phyloP scores from a whole-genome alignment of 441 rosid genomes.

The Euphorbia celastroides region DNA sequence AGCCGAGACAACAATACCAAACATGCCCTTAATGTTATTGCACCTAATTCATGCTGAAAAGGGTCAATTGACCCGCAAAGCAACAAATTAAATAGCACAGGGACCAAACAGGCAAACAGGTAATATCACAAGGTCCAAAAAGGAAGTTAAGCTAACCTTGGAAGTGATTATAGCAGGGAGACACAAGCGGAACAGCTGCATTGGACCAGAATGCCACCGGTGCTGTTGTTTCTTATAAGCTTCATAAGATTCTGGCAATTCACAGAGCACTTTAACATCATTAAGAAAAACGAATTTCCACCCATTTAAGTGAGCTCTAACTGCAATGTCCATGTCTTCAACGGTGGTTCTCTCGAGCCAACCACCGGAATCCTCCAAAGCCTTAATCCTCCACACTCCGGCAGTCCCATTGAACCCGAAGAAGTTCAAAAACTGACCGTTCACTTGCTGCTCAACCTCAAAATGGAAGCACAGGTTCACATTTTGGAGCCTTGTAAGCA shows the following conservation, averaged over 20 bases:
- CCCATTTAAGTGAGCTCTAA: constrained; percentile 79
- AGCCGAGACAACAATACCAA: no score
- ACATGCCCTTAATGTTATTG: no score
- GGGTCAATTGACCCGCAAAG: no score
- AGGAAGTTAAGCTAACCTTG: constrained; percentile 50
- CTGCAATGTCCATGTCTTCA: constrained; percentile 96
- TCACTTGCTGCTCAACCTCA: constrained; percentile 95
- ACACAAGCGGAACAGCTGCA: constrained; percentile 88
- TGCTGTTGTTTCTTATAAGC: constrained; percentile 94
- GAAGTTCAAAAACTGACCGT: constrained; percentile 67
- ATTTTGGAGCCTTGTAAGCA: constrained; percentile 85
- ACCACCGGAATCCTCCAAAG: constrained; percentile 84
- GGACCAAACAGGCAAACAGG: no score
- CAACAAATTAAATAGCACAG: no score
- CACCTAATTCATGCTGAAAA: no score
- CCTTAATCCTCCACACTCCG: constrained; percentile 92
- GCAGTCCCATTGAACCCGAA: constrained; percentile 97
- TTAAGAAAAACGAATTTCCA: constrained; percentile 84
- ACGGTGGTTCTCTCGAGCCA: constrained; percentile 96
- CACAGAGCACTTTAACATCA: constrained; percentile 79
- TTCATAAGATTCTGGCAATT: constrained; percentile 88
- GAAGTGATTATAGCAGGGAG: constrained; percentile 69
- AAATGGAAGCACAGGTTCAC: constrained; percentile 85
- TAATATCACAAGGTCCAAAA: no score
- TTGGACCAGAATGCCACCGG: constrained; percentile 97